Base-by-base conservation (phyloP, 2,329 filamentous ascomycete species). In the Colletotrichum godetiae region DNA sequence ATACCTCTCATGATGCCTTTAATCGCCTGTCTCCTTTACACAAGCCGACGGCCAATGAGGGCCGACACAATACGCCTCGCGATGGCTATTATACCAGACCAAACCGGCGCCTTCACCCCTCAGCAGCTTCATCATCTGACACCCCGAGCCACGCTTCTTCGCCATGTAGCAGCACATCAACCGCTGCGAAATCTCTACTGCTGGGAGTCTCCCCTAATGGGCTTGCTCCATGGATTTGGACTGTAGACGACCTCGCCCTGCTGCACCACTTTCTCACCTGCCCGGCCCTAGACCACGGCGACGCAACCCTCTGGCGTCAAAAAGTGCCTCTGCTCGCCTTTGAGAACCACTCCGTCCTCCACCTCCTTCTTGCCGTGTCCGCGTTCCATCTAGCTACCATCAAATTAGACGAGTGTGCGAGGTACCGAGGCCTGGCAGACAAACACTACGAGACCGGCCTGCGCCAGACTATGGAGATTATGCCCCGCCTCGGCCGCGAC, bases 291-390 rank as follows among this genome's bases (percentile, higher is more conserved):
- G 55, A 35, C 10, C 59, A 64, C 13, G 67, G 67, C 7, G 60
- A 74, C 13, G 33, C 24, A 2, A 4, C 15, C 7, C 27, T 75
- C 5, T 75, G 75, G 74, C 69, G 68, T 33, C 53, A 72, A 4
- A 69, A 75, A 19, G 69, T 74, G 1, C 74, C 73, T 8, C 53
- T 55, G 12, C 53, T 76, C 3, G 74, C 69, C 5, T 75, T 76
- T 31, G 35, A 52, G 5, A 53, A 71, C 5, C 74, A 70, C 13
- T 67, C 60, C 11, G 60, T 71, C 5, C 68, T 76, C 5, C 68
- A 76, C 31, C 19, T 75, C 31, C 37, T 76, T 11, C 58, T 76
- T 7, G 67, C 75, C 29, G 12, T 57, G 1, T 72, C 68, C 5
- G 68, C 63, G 1, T 31, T 72, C 5, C 68, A 71, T 29, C 8